phyloP scores from a whole-genome alignment of 2,329 filamentous ascomycete genomes.

The Fusarium secorum region DNA sequence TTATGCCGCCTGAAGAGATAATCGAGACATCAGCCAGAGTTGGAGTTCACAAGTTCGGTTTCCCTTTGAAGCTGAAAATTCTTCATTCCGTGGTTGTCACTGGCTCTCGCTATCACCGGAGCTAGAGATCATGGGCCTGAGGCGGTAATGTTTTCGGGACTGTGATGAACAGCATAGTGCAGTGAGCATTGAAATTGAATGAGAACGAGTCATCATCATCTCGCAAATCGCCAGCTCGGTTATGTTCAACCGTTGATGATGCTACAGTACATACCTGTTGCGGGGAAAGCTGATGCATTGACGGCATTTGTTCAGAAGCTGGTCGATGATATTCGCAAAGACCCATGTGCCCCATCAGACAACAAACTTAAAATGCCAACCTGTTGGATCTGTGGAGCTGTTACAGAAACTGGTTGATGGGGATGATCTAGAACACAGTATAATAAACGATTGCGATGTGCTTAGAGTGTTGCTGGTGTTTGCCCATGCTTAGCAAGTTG shows the following conservation, averaged over 20 bases:
- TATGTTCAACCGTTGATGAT: conserved; percentile 1
- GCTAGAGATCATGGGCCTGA: conserved; percentile 5
- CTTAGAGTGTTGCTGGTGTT: background rate
- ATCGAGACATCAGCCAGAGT: conserved; percentile 7
- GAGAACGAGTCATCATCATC: conserved; percentile 14
- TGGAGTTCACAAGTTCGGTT: conserved; percentile 20
- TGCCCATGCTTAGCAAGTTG: background rate
- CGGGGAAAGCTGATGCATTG: conserved; percentile 12
- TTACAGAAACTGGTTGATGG: background rate
- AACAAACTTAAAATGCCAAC: background rate
- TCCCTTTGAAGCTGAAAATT: conserved; percentile 30
- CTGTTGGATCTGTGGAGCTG: background rate
- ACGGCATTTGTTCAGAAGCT: background rate
- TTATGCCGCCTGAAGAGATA: too few relatives aligned
- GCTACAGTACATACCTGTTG: conserved; percentile 6
- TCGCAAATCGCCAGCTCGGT: background rate
- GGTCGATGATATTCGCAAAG: conserved; percentile 1
- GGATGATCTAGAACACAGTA: background rate
- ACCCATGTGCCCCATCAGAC: background rate
- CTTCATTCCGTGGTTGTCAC: background rate
- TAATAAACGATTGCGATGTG: background rate
- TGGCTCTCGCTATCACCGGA: conserved; percentile 24
- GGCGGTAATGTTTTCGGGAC: conserved; percentile 1
- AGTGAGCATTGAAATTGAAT: background rate
- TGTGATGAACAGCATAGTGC: background rate